These are phyloP conservation scores for Ascochyta viciae-villosae DNA, from an alignment of 2,329 filamentous ascomycete species.

Conservation along the genomic window DNA sequence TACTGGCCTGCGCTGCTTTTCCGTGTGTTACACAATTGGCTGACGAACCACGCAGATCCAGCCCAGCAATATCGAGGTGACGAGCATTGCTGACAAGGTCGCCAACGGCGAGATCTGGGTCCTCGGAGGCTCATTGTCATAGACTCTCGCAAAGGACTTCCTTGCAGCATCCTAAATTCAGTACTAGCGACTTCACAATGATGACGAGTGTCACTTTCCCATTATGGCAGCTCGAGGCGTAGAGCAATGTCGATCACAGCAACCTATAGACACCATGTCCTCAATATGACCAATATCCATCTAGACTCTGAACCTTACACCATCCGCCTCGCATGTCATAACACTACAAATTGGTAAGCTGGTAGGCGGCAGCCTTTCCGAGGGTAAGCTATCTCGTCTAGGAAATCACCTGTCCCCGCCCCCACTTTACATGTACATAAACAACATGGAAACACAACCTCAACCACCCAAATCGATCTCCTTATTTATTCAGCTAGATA, in stretches of 20 bases:
- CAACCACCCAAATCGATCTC: neutral
- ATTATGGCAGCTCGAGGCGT: neutral
- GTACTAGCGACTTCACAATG: neutral
- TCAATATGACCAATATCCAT: neutral
- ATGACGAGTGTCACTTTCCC: neutral
- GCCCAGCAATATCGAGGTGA: conserved; percentile 80
- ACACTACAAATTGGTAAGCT: conserved; percentile 14
- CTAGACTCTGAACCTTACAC: conserved; percentile 10
- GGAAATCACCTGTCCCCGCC: conserved; percentile 13
- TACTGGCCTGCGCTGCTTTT: neutral
- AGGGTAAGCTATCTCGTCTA: conserved; percentile 16
- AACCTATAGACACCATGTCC: neutral
- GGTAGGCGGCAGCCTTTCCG: conserved; percentile 6
- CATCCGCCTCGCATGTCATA: conserved; percentile 1
- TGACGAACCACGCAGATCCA: conserved; percentile 63
- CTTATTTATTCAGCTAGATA: neutral
- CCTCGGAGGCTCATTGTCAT: conserved; percentile 63
- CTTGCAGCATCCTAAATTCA: neutral
- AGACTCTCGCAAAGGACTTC: neutral
- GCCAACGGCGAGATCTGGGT: conserved; percentile 92
- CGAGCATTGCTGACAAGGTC: conserved; percentile 75
- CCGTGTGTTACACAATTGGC: neutral
- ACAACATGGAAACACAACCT: neutral
- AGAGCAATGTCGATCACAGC: neutral
- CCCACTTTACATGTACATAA: conserved; percentile 18